Evolutionary conservation across 768 basidiomycete species (phyloP), one percentile per base, ranked within the genome.

Genomic region (Suillus plorans): DNA sequence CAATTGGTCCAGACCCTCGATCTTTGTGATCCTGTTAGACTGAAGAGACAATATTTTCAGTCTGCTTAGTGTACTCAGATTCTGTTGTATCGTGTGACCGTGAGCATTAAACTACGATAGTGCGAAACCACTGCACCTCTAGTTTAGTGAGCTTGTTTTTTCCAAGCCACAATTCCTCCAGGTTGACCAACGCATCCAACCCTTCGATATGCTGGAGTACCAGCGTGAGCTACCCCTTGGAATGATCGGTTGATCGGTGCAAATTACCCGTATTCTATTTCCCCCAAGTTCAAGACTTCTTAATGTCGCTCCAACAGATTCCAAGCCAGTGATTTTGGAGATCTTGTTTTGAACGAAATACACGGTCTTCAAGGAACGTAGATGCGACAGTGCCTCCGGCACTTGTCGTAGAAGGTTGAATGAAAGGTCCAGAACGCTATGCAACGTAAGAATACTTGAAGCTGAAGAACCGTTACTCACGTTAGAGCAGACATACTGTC

Each of bases 341-440:
- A 99, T 97, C 76, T 90, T 91, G 79, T 99, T 98, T 78, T 99
- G 97, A 5, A 99, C 94, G 70, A 99, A 94, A 78, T 96, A 99
- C 34, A 96, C 81, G 0, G 91, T 93, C 44, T 83, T 79, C 39
- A 99, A 81, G 5, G 85, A 83, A 4, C 77, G 79, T 3, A 97
- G 82, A 62, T 80, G 74, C 12, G 81, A 74, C 14, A 95, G 74
- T 8, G 82, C 78, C 50, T 89, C 87, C 1, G 93, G 90, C 47
- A 95, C 80, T 31, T 81, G 76, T 65, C 88, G 86, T 63, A 98
- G 77, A 34, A 97, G 83, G 79, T 99, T 99, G 84, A 97, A 99
- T 1, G 97, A 99, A 55, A 99, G 80, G 79, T 99, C 97, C 60
- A 99, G 80, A 12, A 85, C 81, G 39, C 96, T 98, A 66, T 9